Base-by-base conservation (phyloP, 495 filamentous ascomycete genomes). In the Hypoxylon crocopeplum region DNA sequence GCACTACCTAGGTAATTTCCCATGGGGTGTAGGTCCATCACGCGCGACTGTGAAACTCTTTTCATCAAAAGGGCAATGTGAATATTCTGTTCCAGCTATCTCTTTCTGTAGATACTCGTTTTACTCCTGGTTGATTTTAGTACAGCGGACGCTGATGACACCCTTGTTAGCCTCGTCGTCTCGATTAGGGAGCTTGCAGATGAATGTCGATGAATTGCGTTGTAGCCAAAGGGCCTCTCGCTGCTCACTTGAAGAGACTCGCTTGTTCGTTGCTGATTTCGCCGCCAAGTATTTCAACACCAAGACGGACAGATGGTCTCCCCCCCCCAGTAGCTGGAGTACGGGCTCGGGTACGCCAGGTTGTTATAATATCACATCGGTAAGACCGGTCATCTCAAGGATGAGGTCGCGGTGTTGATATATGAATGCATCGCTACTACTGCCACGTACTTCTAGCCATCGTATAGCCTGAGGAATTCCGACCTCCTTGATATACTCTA, bases 361-460 rank as follows among this genome's bases (percentile, higher is more conserved):
- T 13, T 1, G 5, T 27, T 4, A 11, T 38, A 37, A 44, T 6
- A 8, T 16, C 17, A 53, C 25, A 16, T 53, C 8, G 5, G 17
- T 45, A 2, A 54, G 50, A 11, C 39, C 50, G 4, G 50, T 54
- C 38, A 44, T 44, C 29, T 54, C 45, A n/a, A 39, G 37, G 36
- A 53, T 32, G 7, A 44, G 29, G 22, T 17, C 11, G 24, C 17
- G 27, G 2, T 44, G 13, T 7, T 21, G 15, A 15, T 27, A 32
- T 7, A 32, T 4, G 16, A 44, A 37, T 17, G n/a, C 5, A 8
- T 21, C 24, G 13, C 11, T 15, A n/a, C 3, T 11, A 12, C 17
- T 12, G 5, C 10, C 7, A 11, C 11, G 20, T 29, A 54, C 27
- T 27, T 34, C 39, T 11, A 54, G 20, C 21, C 24, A 10, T n/a